Conservation (phyloP, 306 rosid genomes). For the Malus orientalis region DNA sequence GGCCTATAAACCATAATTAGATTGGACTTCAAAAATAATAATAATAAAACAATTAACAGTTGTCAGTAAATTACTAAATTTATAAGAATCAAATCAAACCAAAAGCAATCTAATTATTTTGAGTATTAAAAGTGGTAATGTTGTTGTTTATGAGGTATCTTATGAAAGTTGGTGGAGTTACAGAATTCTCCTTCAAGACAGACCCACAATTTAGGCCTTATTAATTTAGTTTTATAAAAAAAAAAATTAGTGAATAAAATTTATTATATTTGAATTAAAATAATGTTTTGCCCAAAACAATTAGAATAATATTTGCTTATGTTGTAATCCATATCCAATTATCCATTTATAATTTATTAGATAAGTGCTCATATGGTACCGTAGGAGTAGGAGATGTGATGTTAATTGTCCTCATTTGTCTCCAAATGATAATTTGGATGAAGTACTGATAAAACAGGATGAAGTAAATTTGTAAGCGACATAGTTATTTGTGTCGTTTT, state of each 20-base stretch:
- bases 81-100: conserved; percentile 1
- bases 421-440: not conserved
- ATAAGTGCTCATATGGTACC: not conserved
- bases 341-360: not conserved
- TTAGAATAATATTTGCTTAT: no score
- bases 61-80: not conserved
- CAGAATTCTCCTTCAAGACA: not conserved
- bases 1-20: not conserved
- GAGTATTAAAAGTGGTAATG: not conserved
- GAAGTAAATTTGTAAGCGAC: no score
- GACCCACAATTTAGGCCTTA: not conserved
- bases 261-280: not conserved
- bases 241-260: not conserved
- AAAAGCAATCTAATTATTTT: not conserved
- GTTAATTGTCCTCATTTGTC: not conserved
- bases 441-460: not conserved
- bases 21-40: not conserved
- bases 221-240: not conserved
- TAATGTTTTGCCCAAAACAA: not conserved
- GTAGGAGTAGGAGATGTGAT: not conserved
- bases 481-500: no score
- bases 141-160: not conserved
- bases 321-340: not conserved
- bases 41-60: not conserved
- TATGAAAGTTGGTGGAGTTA: not conserved